Evolutionary conservation across 495 filamentous ascomycete species (phyloP).

Genomic region (Bombardia bombarda): DNA sequence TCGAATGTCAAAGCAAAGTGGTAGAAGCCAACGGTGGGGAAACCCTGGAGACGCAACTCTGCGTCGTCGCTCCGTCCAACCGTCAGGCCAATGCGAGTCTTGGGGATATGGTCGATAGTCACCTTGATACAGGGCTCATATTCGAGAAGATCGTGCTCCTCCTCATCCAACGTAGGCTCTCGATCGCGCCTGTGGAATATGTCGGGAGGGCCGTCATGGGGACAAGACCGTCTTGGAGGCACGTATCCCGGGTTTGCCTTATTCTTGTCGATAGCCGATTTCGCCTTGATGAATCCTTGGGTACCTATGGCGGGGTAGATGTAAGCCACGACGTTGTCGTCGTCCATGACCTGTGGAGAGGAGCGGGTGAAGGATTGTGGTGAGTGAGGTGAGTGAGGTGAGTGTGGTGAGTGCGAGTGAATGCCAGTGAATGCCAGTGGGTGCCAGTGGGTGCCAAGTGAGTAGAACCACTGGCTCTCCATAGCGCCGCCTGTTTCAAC

Average conservation of each 20-base stretch:
- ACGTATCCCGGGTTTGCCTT: background rate
- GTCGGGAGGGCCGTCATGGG: background rate
- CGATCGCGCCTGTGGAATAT: background rate
- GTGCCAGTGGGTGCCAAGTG: no score
- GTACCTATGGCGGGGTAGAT: background rate
- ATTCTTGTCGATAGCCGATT: background rate
- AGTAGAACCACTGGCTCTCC: no score
- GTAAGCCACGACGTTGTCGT: background rate
- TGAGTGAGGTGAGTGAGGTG: no score
- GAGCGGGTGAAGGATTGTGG: background rate
- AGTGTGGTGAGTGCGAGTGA: no score
- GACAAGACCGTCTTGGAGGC: background rate
- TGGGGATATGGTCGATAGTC: background rate
- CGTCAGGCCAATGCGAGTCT: background rate
- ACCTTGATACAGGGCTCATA: constrained; percentile 1
- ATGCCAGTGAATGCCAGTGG: no score
- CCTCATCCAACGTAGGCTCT: background rate
- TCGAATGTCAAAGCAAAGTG: constrained; percentile 8
- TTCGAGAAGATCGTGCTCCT: constrained; percentile 2
- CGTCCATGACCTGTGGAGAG: background rate
- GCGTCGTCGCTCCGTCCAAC: background rate
- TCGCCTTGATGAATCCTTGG: background rate
- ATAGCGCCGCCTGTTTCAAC: no score
- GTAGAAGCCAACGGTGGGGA: background rate
- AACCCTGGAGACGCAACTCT: background rate